Evolutionary conservation across 2,329 filamentous ascomycete species (phyloP).

Genomic region (Talaromyces sp.): DNA sequence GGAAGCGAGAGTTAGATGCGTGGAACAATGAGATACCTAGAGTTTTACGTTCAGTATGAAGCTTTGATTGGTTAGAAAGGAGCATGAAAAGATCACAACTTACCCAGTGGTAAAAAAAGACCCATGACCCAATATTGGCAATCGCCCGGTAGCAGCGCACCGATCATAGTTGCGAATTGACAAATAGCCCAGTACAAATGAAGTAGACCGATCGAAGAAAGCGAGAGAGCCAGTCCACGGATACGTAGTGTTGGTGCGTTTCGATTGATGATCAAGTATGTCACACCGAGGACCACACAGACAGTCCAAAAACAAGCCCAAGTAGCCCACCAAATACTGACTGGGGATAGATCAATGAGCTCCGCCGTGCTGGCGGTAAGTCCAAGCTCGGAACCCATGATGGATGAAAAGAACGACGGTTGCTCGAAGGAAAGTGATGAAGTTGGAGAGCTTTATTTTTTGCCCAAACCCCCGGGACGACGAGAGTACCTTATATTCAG

Average conservation of each 20-base stretch:
- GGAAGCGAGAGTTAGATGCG: slow-evolving; percentile 63
- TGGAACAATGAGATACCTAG: slow-evolving; percentile 66
- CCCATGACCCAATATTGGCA: slow-evolving; percentile 71
- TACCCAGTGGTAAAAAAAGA: slow-evolving; percentile 58
- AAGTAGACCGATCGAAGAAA: slow-evolving; percentile 40
- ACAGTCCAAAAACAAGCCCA: slow-evolving; percentile 38
- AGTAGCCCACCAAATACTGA: slow-evolving; percentile 32
- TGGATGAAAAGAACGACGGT: background rate
- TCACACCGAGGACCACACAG: slow-evolving; percentile 30
- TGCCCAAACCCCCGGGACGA: background rate
- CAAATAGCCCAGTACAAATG: slow-evolving; percentile 42
- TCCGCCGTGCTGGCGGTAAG: slow-evolving; percentile 30
- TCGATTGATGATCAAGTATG: slow-evolving; percentile 36
- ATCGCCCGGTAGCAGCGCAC: slow-evolving; percentile 50
- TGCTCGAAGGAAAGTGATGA: background rate
- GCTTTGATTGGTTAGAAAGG: background rate
- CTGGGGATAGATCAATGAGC: slow-evolving; percentile 18
- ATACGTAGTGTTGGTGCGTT: slow-evolving; percentile 41
- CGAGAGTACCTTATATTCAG: background rate
- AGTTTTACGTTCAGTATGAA: no score
- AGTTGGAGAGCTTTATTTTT: background rate
- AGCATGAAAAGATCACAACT: background rate
- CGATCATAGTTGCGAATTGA: slow-evolving; percentile 41
- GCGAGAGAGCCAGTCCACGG: slow-evolving; percentile 40
- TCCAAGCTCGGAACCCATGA: slow-evolving; percentile 37